A percentile compares a stretch with the other conserved stretches of the same genome.
Evolutionary conservation across 2,329 filamentous ascomycete species (phyloP).

Genomic region (Colletotrichum falcatum): DNA sequence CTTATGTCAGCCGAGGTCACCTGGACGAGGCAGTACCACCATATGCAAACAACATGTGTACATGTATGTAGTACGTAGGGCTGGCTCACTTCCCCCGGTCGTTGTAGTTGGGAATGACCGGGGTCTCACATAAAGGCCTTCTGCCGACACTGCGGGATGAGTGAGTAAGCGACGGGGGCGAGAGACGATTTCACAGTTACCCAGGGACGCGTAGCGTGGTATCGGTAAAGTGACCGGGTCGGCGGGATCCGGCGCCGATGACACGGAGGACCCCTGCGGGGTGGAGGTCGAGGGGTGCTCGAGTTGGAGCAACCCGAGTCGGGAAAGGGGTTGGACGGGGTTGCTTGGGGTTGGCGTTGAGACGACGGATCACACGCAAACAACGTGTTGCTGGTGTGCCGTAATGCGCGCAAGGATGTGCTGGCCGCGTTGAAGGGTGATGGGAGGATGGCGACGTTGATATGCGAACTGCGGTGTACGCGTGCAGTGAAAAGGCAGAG

Average conservation of each 20-base stretch:
- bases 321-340: slow-evolving; percentile 8
- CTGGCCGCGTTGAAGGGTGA: not conserved
- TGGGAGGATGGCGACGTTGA: slow-evolving; percentile 7
- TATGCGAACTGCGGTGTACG: not conserved
- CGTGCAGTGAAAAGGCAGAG: not conserved
- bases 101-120: not conserved
- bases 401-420: slow-evolving; percentile 7
- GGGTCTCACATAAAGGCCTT: slow-evolving; percentile 24
- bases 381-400: not conserved
- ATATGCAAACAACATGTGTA: not conserved
- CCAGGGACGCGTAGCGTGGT: not conserved
- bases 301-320: slow-evolving; percentile 11
- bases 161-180: not conserved
- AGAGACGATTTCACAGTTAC: slow-evolving; percentile 21
- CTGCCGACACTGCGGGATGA: not conserved
- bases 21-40: not conserved
- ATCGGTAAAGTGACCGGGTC: not conserved
- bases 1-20: slow-evolving; percentile 23
- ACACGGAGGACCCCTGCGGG: slow-evolving; percentile 10
- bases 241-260: slow-evolving; percentile 14
- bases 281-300: not conserved
- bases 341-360: not conserved
- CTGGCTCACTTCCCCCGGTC: not conserved
- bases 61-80: not conserved
- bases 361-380: slow-evolving; percentile 7